These are phyloP conservation scores for Hanseniaspora clermontiae DNA, from an alignment of 805 yeast genomes.

Conservation along the genomic window DNA sequence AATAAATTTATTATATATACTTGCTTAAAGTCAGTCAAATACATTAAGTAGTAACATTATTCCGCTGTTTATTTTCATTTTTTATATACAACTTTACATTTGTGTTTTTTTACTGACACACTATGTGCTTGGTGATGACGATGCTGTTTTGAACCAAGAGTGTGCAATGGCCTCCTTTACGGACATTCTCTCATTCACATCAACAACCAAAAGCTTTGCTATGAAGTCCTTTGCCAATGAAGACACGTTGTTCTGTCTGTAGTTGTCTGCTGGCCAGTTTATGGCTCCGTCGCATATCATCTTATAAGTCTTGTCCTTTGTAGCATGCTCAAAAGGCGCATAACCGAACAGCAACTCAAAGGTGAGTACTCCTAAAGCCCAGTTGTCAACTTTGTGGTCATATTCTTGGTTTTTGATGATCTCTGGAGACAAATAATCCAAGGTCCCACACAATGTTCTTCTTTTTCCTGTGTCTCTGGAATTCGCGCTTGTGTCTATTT, in stretches of 20 bases:
- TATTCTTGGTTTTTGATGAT: constrained; percentile 77
- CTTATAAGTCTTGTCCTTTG: constrained; percentile 64
- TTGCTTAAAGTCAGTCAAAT: too few species aligned
- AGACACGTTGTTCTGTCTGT: constrained; percentile 36
- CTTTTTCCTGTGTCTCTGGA: constrained; percentile 48
- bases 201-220: constrained; percentile 45
- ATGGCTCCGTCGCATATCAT: constrained; percentile 70
- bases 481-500: constrained; percentile 2
- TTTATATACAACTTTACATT: too few species aligned
- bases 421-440: constrained; percentile 91
- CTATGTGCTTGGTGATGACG: not conserved
- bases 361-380: constrained; percentile 84
- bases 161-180: constrained; percentile 54
- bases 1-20: too few species aligned
- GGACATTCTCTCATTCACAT: constrained; percentile 53
- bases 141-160: constrained; percentile 54
- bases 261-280: constrained; percentile 39
- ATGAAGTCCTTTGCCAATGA: constrained; percentile 70
- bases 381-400: constrained; percentile 66
- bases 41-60: too few species aligned
- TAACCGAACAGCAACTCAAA: constrained; percentile 77
- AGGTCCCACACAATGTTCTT: constrained; percentile 83
- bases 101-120: too few species aligned
- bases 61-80: too few species aligned
- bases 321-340: constrained; percentile 84